Evolutionary conservation across 2,329 filamentous ascomycete species (phyloP).

Genomic region (Blastomyces silverae): DNA sequence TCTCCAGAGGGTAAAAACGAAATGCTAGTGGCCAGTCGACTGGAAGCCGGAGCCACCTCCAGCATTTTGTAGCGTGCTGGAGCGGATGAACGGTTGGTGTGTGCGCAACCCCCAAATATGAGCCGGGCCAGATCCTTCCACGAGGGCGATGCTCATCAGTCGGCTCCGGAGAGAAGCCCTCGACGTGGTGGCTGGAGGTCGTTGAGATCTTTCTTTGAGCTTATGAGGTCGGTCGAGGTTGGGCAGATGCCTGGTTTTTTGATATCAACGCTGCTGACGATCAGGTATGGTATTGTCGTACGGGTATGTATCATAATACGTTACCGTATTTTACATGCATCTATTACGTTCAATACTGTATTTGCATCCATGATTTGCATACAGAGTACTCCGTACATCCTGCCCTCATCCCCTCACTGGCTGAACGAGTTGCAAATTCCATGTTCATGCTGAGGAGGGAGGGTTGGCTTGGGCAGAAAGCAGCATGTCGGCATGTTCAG

Average conservation of each 20-base stretch:
- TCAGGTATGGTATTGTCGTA: conserved; percentile 1
- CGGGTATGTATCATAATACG: not conserved
- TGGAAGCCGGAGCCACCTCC: not conserved
- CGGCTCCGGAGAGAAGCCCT: not conserved
- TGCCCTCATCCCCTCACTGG: no score
- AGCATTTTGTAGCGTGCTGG: not conserved
- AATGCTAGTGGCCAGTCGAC: conserved; percentile 2
- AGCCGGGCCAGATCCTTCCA: not conserved
- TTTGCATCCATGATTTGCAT: not conserved
- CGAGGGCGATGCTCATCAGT: not conserved
- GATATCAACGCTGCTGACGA: not conserved
- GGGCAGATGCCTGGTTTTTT: conserved; percentile 3
- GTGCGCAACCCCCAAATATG: conserved; percentile 2
- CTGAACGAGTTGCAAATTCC: not conserved
- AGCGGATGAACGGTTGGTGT: conserved; percentile 1
- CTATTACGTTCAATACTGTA: conserved; percentile 1
- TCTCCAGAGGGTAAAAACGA: not conserved
- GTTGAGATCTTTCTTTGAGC: not conserved
- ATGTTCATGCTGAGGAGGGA: not conserved
- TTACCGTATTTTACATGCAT: not conserved
- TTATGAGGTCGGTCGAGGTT: not conserved
- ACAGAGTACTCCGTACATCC: no score
- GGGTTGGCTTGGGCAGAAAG: not conserved
- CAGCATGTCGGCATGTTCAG: not conserved
- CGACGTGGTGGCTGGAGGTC: not conserved